Percentiles rank a stretch among this genome's conserved stretches.
Conservation (phyloP, 495 filamentous ascomycete species). For the Friedmanniomyces endolithicus region DNA sequence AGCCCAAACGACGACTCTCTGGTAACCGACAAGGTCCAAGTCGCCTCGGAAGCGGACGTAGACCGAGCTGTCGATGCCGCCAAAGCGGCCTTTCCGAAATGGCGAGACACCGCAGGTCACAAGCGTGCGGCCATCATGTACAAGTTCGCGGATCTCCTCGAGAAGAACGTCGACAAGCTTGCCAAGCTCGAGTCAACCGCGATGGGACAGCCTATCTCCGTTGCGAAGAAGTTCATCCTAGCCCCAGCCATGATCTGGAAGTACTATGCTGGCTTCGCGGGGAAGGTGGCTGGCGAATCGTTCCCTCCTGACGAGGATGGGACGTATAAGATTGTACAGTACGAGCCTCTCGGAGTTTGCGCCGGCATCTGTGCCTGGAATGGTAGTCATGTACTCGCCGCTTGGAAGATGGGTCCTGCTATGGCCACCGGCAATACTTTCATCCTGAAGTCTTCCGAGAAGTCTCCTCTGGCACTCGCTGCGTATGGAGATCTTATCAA, state of each 20-base stretch:
- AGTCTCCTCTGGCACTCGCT: slow-evolving; percentile 23
- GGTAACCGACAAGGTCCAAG: slow-evolving; percentile 26
- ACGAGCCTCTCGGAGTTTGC: slow-evolving; percentile 31
- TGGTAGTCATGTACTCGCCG: slow-evolving; percentile 19
- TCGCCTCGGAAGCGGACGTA: slow-evolving; percentile 27
- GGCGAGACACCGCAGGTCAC: slow-evolving; percentile 23
- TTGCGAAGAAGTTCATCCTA: slow-evolving; percentile 8
- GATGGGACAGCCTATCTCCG: slow-evolving; percentile 18
- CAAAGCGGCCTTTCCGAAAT: slow-evolving; percentile 24
- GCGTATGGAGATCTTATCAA: slow-evolving; percentile 25
- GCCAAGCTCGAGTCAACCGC: slow-evolving; percentile 15
- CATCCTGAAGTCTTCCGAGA: slow-evolving; percentile 30
- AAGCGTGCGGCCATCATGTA: slow-evolving; percentile 24
- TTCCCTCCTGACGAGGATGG: slow-evolving; percentile 24
- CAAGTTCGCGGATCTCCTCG: slow-evolving; percentile 34
- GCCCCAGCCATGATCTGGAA: slow-evolving; percentile 8
- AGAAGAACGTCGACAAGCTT: slow-evolving; percentile 25
- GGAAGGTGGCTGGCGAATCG: slow-evolving; percentile 17
- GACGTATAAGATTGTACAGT: slow-evolving; percentile 31
- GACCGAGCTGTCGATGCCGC: slow-evolving; percentile 29
- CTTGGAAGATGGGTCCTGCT: slow-evolving; percentile 28
- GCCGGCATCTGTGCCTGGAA: slow-evolving; percentile 32
- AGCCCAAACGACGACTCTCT: slow-evolving; percentile 33
- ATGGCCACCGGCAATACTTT: slow-evolving; percentile 29
- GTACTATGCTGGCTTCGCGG: slow-evolving; percentile 21